phyloP scores from a whole-genome alignment of 106 monocot species.

The Dendrobium nobile region DNA sequence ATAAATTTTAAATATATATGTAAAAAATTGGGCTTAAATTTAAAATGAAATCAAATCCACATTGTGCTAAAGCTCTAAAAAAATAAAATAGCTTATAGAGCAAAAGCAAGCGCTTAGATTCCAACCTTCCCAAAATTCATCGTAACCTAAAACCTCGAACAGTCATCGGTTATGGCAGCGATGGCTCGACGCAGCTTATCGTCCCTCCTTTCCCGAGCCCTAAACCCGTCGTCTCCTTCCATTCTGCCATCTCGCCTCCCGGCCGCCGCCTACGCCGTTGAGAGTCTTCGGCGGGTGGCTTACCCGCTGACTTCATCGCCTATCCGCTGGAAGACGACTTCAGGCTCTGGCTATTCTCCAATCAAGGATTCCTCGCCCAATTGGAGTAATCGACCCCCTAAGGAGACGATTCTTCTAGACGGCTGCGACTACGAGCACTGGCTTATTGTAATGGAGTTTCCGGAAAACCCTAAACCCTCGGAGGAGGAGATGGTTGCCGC shows the following conservation, averaged over 20 bases:
- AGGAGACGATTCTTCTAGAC: conserved; percentile 94
- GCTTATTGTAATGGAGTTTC: conserved; percentile 97
- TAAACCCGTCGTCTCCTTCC: conserved; percentile 5
- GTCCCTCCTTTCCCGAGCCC: conserved; percentile 21
- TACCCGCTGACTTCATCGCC: conserved; percentile 7
- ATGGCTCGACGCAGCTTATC: conserved; percentile 31
- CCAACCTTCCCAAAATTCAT: not conserved
- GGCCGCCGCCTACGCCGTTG: conserved; percentile 3
- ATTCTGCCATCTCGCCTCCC: conserved; percentile 5
- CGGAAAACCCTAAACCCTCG: conserved; percentile 53
- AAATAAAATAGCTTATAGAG: too few species aligned
- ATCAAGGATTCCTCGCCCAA: conserved; percentile 82
- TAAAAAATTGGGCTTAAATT: too few species aligned
- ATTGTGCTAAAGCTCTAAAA: too few species aligned
- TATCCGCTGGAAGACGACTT: conserved; percentile 47
- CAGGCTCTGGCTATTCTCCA: conserved; percentile 81
- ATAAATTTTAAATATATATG: too few species aligned
- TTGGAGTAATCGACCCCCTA: conserved; percentile 88
- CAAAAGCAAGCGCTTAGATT: too few species aligned
- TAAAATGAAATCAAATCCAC: too few species aligned
- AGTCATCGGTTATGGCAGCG: conserved; percentile 21
- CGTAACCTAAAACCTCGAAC: not conserved
- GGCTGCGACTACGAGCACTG: conserved; percentile 99
- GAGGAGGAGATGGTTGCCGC: conserved; percentile 89
- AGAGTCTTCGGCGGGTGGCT: not conserved